Base-by-base conservation (phyloP, 208 protist genomes). In the Acanthamoeba sp. region DNA sequence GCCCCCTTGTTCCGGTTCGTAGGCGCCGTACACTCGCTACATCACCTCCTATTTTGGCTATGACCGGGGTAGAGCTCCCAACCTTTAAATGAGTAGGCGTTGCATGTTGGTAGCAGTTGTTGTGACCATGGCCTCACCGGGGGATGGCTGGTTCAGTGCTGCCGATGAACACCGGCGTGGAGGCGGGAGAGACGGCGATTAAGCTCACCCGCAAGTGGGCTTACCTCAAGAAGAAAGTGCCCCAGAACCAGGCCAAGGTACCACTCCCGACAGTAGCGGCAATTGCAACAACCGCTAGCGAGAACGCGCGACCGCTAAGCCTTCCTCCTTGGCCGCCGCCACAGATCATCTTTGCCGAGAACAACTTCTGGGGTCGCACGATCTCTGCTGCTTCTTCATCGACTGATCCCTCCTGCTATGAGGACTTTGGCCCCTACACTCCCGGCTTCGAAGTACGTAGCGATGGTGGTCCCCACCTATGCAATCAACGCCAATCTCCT, bases 151-250 rank as follows among this genome's bases (percentile, higher is more conserved):
- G n/a, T 36, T 93, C 88, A 57, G 94, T 99, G 32, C 95, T 99
- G n/a, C 98, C 98, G 66, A 99, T 98, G 98, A 99, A 99, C 94
- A 98, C 98, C 18, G 98, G 98, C 66, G 98, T 97, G 34, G 97
- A 97, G 59, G 96, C 92, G 10, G 98, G 96, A 62, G 98, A 99
- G 96, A 98, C 98, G 24, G 97, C 98, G 24, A 93, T 99, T 36
- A 99, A 99, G 95, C 94, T 99, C 16, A 97, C 98, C 7, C 95
- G 98, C 82, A 96, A 97, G 69, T 99, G 98, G 98, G 98, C 95
- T 34, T 99, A 99, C 93, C 90, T 93, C 2, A 94, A 96, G 18
- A 99, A 99, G 93, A 94, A 95, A 1, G 97, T 99, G 40, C 91
- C 97, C 24, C 45, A 95, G 22, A 96, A 98, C 87, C 38, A 98